Evolutionary conservation across 768 basidiomycete species (phyloP).

Genomic region (Tubosaeta sp.): DNA sequence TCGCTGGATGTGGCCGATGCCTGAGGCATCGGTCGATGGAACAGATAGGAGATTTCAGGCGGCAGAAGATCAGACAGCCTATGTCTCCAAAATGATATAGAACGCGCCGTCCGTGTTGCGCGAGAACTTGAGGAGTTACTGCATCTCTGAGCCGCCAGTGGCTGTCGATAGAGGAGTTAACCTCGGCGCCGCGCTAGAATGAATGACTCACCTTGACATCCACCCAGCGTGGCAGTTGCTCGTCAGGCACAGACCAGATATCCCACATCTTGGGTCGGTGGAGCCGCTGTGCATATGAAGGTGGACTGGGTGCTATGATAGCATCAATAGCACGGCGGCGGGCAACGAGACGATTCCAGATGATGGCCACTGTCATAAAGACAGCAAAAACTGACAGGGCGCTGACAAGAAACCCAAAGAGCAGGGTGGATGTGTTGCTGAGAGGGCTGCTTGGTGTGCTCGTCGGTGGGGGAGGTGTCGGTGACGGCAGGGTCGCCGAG

Average conservation of each 20-base stretch:
- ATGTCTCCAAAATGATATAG: constrained; percentile 20
- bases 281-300: background rate
- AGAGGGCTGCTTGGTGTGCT: background rate
- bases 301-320: constrained; percentile 4
- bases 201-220: constrained; percentile 20
- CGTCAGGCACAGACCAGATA: constrained; percentile 9
- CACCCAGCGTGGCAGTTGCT: constrained; percentile 7
- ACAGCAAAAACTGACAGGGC: constrained; percentile 29
- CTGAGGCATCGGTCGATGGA: constrained; percentile 16
- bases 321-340: constrained; percentile 28
- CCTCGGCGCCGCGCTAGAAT: constrained; percentile 16
- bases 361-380: constrained; percentile 27
- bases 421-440: constrained; percentile 20
- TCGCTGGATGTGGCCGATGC: background rate
- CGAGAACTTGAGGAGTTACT: background rate
- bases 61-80: constrained; percentile 15
- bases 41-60: constrained; percentile 27
- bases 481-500: background rate
- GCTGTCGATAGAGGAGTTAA: constrained; percentile 13
- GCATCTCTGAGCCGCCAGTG: constrained; percentile 17
- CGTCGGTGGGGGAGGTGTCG: constrained; percentile 1
- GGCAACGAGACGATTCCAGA: constrained; percentile 31
- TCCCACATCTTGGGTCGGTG: constrained; percentile 25
- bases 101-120: constrained; percentile 4
- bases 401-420: constrained; percentile 31